phyloP scores from a whole-genome alignment of 805 yeast genomes.

The Candida odintsovae region DNA sequence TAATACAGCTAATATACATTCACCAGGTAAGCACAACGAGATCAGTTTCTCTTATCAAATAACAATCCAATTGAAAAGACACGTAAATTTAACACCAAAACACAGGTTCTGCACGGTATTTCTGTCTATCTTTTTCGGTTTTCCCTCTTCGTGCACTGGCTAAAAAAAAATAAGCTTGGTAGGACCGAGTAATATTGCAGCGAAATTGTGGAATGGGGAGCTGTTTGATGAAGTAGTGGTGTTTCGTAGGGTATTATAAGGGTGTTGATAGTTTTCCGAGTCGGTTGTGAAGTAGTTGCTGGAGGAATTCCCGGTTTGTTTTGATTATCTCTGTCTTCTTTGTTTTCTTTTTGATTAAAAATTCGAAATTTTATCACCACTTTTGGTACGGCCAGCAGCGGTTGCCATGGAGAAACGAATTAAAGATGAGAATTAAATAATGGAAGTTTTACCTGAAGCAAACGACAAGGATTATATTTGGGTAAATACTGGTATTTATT shows the following conservation, averaged over 20 bases:
- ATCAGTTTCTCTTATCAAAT: background rate
- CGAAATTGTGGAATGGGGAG: no score
- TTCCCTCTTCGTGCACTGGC: background rate
- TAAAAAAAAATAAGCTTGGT: no score
- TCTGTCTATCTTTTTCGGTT: background rate
- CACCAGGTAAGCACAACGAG: background rate
- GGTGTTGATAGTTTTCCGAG: no score
- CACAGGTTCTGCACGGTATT: background rate
- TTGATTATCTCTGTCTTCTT: background rate
- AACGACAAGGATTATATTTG: no score
- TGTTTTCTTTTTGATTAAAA: no score
- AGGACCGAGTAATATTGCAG: no score
- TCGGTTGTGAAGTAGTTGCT: background rate
- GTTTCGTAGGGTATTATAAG: no score
- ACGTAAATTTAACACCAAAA: background rate
- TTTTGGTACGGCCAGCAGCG: background rate
- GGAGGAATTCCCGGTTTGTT: background rate
- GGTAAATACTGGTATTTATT: no score
- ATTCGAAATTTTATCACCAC: background rate
- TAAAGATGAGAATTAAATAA: background rate
- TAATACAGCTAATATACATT: background rate
- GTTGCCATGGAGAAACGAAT: background rate
- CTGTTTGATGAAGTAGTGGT: no score
- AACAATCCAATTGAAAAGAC: background rate
- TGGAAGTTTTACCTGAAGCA: no score